Evolutionary conservation across 805 yeast species (phyloP).

Genomic region (Maudiozyma bulderi): DNA sequence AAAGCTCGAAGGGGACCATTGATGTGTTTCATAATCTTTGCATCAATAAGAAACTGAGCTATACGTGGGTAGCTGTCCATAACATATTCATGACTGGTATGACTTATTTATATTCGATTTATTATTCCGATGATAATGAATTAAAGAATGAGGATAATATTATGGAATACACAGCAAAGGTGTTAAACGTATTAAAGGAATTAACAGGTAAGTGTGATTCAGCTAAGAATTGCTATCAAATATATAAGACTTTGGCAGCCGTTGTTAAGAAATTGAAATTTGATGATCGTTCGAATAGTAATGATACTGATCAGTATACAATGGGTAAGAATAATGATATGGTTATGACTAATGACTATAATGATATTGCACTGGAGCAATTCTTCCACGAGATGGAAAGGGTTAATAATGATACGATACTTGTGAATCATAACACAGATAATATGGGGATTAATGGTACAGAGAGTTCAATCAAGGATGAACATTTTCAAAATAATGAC

Average conservation of each 20-base stretch:
- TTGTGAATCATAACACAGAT: not conserved
- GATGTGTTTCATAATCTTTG: conserved; percentile 50
- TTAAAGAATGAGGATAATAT: conserved; percentile 38
- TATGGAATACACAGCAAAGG: conserved; percentile 39
- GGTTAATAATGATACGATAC: conserved; percentile 1
- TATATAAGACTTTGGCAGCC: conserved; percentile 60
- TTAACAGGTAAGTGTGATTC: conserved; percentile 69
- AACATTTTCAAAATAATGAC: not conserved
- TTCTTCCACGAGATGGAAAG: conserved; percentile 43
- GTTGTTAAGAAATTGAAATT: conserved; percentile 57
- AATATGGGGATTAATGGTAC: not conserved
- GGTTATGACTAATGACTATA: not conserved
- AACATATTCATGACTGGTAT: conserved; percentile 85
- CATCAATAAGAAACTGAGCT: conserved; percentile 53
- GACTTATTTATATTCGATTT: conserved; percentile 67
- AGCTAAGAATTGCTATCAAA: conserved; percentile 59
- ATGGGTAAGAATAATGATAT: not conserved
- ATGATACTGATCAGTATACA: not conserved
- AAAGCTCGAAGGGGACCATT: conserved; percentile 59
- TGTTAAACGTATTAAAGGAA: conserved; percentile 49
- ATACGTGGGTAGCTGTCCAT: conserved; percentile 90
- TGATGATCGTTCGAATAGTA: conserved; percentile 5
- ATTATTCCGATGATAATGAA: conserved; percentile 52
- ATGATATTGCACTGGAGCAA: conserved; percentile 28
- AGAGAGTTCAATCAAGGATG: not conserved